These are phyloP conservation scores for Apiotrichum mycotoxinovorans DNA, from an alignment of 1,284 basidiomycete species.

Conservation along the genomic window DNA sequence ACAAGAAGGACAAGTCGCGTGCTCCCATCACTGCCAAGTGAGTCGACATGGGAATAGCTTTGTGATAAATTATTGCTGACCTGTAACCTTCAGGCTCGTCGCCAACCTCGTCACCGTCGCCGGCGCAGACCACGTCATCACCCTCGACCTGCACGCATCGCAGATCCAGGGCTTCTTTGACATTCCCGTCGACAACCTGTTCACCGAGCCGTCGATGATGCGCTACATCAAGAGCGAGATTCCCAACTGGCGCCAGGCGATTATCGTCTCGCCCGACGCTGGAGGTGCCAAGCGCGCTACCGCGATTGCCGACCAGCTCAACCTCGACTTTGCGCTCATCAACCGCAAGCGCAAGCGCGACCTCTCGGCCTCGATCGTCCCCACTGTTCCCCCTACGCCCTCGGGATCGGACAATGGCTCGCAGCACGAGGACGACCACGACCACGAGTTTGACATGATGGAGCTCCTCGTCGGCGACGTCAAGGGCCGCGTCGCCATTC, in stretches of 20 bases:
- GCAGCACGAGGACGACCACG: conserved; percentile 40
- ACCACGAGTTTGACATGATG: conserved; percentile 61
- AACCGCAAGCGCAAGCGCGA: conserved; percentile 76
- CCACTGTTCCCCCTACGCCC: conserved; percentile 48
- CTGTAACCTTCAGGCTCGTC: conserved; percentile 56
- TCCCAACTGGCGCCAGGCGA: conserved; percentile 78
- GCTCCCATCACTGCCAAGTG: conserved; percentile 95
- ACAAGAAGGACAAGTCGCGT: conserved; percentile 96
- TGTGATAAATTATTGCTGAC: neutral
- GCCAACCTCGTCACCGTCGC: conserved; percentile 97
- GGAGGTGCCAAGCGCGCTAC: conserved; percentile 96
- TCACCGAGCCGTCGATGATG: conserved; percentile 81
- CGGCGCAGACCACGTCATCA: conserved; percentile 97
- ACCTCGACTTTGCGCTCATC: conserved; percentile 94
- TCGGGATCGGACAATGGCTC: conserved; percentile 40
- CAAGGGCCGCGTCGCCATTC: conserved; percentile 83
- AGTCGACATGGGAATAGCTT: conserved; percentile 11
- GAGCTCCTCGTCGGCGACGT: conserved; percentile 98
- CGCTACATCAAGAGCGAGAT: conserved; percentile 86
- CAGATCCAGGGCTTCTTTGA: conserved; percentile 99
- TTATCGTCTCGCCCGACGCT: conserved; percentile 95
- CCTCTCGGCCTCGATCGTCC: conserved; percentile 33
- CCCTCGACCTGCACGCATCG: conserved; percentile 95
- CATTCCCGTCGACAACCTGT: conserved; percentile 96
- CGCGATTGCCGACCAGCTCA: conserved; percentile 90